Conservation (phyloP, 148 eudicot species). For the Rhododendron kiyosumense region DNA sequence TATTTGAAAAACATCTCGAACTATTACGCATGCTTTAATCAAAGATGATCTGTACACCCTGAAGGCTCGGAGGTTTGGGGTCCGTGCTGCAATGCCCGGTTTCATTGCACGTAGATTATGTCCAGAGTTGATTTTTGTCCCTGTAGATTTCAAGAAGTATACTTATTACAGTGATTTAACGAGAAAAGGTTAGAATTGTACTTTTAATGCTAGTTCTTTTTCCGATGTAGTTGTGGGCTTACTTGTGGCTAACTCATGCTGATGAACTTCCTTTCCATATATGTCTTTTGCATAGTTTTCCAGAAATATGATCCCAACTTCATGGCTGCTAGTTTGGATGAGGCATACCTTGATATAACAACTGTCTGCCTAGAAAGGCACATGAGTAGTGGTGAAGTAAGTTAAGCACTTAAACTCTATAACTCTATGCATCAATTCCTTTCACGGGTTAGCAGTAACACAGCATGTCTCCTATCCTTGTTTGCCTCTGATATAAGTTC, state of each 20-base stretch:
- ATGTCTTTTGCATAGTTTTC: constrained; percentile 44
- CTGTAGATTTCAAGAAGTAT: constrained; percentile 80
- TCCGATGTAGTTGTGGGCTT: neutral
- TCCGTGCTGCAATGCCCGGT: constrained; percentile 99
- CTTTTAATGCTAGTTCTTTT: constrained; percentile 3
- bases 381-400: constrained; percentile 59
- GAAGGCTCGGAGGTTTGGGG: constrained; percentile 93
- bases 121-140: constrained; percentile 87
- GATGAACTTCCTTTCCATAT: constrained; percentile 4
- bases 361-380: constrained; percentile 69
- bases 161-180: constrained; percentile 81
- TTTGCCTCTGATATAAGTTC: neutral
- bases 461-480: neutral
- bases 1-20: neutral
- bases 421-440: neutral
- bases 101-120: constrained; percentile 92
- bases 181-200: constrained; percentile 58
- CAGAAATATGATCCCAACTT: constrained; percentile 78
- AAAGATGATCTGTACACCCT: constrained; percentile 21
- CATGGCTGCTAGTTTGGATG: constrained; percentile 89
- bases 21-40: neutral
- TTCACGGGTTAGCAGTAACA: neutral
- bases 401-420: constrained; percentile 15
- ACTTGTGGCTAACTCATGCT: neutral
- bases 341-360: constrained; percentile 94